Evolutionary conservation across 441 rosid genomes (phyloP).

Genomic region (Eutrema salsugineum): DNA sequence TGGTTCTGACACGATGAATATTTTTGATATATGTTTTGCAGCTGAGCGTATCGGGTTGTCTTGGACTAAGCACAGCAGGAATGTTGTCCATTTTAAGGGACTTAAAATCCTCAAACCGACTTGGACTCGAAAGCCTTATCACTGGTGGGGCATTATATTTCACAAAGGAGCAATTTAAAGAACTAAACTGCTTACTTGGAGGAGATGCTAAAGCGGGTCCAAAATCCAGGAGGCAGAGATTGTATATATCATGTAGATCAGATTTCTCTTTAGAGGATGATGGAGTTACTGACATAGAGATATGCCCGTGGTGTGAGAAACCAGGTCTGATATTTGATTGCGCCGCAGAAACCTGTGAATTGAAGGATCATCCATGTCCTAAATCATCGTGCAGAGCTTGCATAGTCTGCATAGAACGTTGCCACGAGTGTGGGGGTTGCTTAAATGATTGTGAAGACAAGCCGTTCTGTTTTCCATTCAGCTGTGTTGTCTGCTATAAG

Average conservation of each 20-base stretch:
- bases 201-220: constrained; percentile 15
- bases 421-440: constrained; percentile 42
- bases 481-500: constrained; percentile 27
- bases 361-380: constrained; percentile 17
- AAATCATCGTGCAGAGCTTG: constrained; percentile 40
- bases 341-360: constrained; percentile 32
- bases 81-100: constrained; percentile 30
- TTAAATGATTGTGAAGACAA: constrained; percentile 32
- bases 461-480: constrained; percentile 34
- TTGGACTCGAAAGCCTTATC: constrained; percentile 27
- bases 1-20: neutral
- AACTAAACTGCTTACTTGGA: constrained; percentile 35
- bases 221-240: constrained; percentile 28
- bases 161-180: constrained; percentile 35
- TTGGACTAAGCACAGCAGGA: constrained; percentile 35
- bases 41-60: constrained; percentile 42
- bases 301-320: constrained; percentile 40
- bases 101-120: constrained; percentile 25
- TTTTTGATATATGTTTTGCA: constrained; percentile 10
- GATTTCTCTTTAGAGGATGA: constrained; percentile 30
- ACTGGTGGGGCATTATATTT: constrained; percentile 37
- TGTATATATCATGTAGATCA: constrained; percentile 24
- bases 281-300: constrained; percentile 36
- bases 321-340: constrained; percentile 43
- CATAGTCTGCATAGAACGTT: constrained; percentile 37